Conservation (phyloP, 306 rosid species). For the Fagus crenata region DNA sequence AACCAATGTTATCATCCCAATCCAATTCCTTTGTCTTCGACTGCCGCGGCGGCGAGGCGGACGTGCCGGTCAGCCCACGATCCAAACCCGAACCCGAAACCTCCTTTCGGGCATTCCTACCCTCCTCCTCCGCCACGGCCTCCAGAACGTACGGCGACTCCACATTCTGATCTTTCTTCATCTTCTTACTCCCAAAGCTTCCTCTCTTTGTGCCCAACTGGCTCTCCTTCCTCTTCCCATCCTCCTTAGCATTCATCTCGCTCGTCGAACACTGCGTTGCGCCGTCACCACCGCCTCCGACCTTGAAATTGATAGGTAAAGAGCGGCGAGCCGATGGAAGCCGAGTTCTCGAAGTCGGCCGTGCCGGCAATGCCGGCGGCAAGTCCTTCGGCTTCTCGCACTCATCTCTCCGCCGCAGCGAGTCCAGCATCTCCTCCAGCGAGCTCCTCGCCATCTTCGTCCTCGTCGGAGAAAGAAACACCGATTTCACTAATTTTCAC, state of each 20-base stretch:
- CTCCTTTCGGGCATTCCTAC: slow-evolving; percentile 21
- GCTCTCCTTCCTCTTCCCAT: slow-evolving; percentile 47
- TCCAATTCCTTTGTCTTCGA: slow-evolving; percentile 37
- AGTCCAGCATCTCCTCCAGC: slow-evolving; percentile 92
- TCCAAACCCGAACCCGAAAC: slow-evolving; percentile 31
- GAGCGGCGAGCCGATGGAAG: slow-evolving; percentile 72
- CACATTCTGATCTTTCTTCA: slow-evolving; percentile 36
- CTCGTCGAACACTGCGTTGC: slow-evolving; percentile 29
- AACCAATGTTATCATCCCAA: slow-evolving; percentile 59
- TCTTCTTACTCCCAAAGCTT: slow-evolving; percentile 60
- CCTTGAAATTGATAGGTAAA: slow-evolving; percentile 58
- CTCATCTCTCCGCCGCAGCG: slow-evolving; percentile 75
- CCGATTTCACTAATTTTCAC: slow-evolving; percentile 37
- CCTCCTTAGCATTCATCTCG: slow-evolving; percentile 38
- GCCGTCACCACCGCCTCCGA: slow-evolving; percentile 20
- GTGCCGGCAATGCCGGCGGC: slow-evolving; percentile 95
- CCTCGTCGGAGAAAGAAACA: slow-evolving; percentile 34
- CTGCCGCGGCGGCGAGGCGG: slow-evolving; percentile 7
- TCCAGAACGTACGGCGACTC: slow-evolving; percentile 61
- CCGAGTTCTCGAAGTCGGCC: slow-evolving; percentile 75
- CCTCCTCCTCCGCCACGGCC: slow-evolving; percentile 31
- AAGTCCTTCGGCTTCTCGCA: slow-evolving; percentile 72
- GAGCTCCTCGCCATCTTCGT: slow-evolving; percentile 74
- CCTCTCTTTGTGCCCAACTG: slow-evolving; percentile 44
- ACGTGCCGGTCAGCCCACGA: slow-evolving; percentile 24